phyloP scores from a whole-genome alignment of 495 filamentous ascomycete species.

The Penicillium daleae region DNA sequence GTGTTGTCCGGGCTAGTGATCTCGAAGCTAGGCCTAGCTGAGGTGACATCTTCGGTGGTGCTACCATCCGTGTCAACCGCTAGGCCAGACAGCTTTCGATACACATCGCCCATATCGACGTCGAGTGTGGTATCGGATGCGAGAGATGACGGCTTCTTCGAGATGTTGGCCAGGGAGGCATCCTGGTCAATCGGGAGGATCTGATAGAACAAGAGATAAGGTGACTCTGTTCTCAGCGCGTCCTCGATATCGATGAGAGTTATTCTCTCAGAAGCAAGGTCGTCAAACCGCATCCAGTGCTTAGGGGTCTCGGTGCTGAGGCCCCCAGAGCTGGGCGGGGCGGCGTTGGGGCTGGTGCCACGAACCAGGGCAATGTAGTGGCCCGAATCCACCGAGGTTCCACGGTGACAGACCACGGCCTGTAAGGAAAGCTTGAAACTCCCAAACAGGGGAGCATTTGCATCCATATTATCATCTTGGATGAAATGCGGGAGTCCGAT shows the following conservation, averaged over 20 bases:
- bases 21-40: conserved; percentile 48
- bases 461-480: conserved; percentile 70
- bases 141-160: conserved; percentile 60
- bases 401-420: conserved; percentile 88
- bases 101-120: conserved; percentile 28
- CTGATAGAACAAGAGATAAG: conserved; percentile 94
- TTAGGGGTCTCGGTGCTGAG: conserved; percentile 59
- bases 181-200: conserved; percentile 83
- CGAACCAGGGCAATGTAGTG: conserved; percentile 88
- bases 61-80: conserved; percentile 24
- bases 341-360: conserved; percentile 50
- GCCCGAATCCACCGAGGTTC: conserved; percentile 84
- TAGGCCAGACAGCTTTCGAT: conserved; percentile 22
- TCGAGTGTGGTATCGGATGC: conserved; percentile 48
- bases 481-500: conserved; percentile 90
- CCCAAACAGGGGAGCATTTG: conserved; percentile 66
- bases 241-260: conserved; percentile 76
- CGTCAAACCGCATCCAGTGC: conserved; percentile 90
- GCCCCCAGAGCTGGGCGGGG: conserved; percentile 54
- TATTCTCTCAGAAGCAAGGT: conserved; percentile 73
- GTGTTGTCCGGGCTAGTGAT: conserved; percentile 38
- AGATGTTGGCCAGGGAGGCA: conserved; percentile 53
- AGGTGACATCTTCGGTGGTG: conserved; percentile 28
- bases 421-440: conserved; percentile 91
- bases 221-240: conserved; percentile 78